These are phyloP conservation scores for Thyridium curvatum DNA, from an alignment of 2,329 filamentous ascomycete species.

Conservation along the genomic window DNA sequence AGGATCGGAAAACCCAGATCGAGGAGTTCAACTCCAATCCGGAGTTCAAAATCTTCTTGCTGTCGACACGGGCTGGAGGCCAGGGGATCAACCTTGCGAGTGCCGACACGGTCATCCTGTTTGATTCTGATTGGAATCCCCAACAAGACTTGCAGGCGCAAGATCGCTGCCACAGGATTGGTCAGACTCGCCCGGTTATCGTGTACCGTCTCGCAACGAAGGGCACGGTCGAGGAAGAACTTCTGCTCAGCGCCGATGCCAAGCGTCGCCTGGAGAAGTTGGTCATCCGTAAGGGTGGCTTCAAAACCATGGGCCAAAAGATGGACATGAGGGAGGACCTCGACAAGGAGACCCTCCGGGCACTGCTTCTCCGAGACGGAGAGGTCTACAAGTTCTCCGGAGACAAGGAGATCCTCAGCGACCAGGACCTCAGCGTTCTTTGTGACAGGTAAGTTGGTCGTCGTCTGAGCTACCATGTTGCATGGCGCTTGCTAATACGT, in stretches of 20 bases:
- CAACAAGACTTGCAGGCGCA: constrained; percentile 96
- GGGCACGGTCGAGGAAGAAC: constrained; percentile 82
- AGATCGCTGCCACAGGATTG: constrained; percentile 90
- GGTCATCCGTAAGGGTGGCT: constrained; percentile 89
- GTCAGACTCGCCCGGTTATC: constrained; percentile 85
- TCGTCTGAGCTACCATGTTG: background rate
- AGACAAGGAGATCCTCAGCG: constrained; percentile 62
- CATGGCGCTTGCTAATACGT: constrained; percentile 4
- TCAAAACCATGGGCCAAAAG: constrained; percentile 62
- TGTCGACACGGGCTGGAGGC: constrained; percentile 86
- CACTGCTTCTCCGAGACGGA: constrained; percentile 66
- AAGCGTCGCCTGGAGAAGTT: constrained; percentile 91
- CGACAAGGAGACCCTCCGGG: constrained; percentile 54
- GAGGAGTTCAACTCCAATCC: constrained; percentile 63
- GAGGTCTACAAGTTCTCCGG: constrained; percentile 52
- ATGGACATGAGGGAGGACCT: constrained; percentile 46
- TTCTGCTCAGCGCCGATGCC: constrained; percentile 81
- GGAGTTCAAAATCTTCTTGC: constrained; percentile 69
- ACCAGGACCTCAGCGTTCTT: constrained; percentile 70
- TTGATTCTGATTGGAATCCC: constrained; percentile 87
- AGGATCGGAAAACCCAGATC: constrained; percentile 64
- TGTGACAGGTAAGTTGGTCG: constrained; percentile 63
- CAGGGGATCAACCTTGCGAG: constrained; percentile 92
- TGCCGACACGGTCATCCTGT: constrained; percentile 88
- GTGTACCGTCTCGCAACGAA: constrained; percentile 92